A percentile compares a stretch with the other conserved stretches of the same genome.
phyloP scores from a whole-genome alignment of 2,329 filamentous ascomycete species.

The Neofusicoccum cordaticola region DNA sequence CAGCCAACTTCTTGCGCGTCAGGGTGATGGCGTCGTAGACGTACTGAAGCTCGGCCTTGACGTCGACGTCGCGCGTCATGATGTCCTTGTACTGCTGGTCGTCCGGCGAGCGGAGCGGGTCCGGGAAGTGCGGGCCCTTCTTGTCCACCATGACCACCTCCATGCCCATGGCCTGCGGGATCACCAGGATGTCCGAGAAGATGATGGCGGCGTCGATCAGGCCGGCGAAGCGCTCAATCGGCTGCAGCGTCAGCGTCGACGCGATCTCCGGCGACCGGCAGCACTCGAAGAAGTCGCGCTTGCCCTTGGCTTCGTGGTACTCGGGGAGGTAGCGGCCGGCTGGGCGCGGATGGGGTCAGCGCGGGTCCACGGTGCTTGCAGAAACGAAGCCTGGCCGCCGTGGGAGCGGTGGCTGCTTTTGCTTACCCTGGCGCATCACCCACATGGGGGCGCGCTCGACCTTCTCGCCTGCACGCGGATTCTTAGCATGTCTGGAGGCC shows the following conservation, averaged over 20 bases:
- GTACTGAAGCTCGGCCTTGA: slow-evolving; percentile 80
- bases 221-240: slow-evolving; percentile 84
- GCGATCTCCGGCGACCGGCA: slow-evolving; percentile 91
- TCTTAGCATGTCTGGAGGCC: background rate
- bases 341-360: slow-evolving; percentile 37
- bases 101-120: slow-evolving; percentile 73
- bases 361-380: background rate
- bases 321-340: slow-evolving; percentile 96
- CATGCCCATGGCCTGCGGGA: slow-evolving; percentile 98
- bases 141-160: slow-evolving; percentile 97
- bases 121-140: slow-evolving; percentile 91
- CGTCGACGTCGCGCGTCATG: slow-evolving; percentile 75
- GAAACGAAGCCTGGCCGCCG: too few species aligned
- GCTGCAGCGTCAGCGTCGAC: slow-evolving; percentile 89
- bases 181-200: slow-evolving; percentile 97
- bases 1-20: slow-evolving; percentile 81
- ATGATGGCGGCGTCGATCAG: slow-evolving; percentile 97
- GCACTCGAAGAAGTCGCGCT: slow-evolving; percentile 94
- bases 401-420: background rate
- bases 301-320: slow-evolving; percentile 92
- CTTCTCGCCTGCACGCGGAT: slow-evolving; percentile 63
- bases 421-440: slow-evolving; percentile 96
- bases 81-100: slow-evolving; percentile 81
- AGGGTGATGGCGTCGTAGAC: slow-evolving; percentile 94
- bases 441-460: slow-evolving; percentile 94